phyloP scores from a whole-genome alignment of 2,329 filamentous ascomycete species.

The Lasiodiplodia citricola region DNA sequence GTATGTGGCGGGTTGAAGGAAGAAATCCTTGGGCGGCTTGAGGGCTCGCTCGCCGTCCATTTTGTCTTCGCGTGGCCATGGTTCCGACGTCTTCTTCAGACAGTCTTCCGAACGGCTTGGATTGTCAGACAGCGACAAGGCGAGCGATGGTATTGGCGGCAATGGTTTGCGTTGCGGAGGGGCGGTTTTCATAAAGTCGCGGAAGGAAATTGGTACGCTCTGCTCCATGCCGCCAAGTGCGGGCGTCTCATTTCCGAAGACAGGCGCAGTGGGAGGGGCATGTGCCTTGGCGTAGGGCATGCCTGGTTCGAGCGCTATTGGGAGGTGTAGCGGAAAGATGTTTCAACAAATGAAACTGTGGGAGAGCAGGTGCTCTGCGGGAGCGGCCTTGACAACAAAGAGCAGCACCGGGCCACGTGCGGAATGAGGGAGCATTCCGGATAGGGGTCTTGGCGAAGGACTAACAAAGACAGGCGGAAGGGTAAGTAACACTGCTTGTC shows the following conservation, averaged over 20 bases:
- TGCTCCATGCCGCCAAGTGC: conserved; percentile 19
- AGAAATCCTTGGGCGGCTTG: neutral
- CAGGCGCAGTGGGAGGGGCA: neutral
- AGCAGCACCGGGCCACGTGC: conserved; percentile 8
- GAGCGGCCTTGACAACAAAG: conserved; percentile 17
- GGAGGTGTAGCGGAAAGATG: neutral
- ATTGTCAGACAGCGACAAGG: neutral
- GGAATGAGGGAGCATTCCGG: conserved; percentile 18
- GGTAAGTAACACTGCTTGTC: neutral
- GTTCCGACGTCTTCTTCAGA: neutral
- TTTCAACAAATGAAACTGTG: neutral
- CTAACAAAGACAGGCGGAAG: conserved; percentile 10
- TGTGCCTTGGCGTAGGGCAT: conserved; percentile 10
- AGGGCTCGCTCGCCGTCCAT: neutral
- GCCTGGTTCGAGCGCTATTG: neutral
- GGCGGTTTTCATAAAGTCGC: conserved; percentile 15
- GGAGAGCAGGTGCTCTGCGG: neutral
- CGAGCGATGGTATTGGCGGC: neutral
- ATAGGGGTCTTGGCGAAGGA: neutral
- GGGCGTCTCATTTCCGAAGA: neutral
- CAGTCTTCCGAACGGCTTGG: conserved; percentile 5
- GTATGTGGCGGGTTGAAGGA: conserved; percentile 21
- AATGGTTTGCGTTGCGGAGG: conserved; percentile 7
- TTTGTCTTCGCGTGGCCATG: conserved; percentile 5
- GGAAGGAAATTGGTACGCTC: conserved; percentile 7